Percentiles rank a stretch among this genome's conserved stretches.
Evolutionary conservation across 1,284 basidiomycete genomes (phyloP).

Genomic region (Anthracocystis setariae): DNA sequence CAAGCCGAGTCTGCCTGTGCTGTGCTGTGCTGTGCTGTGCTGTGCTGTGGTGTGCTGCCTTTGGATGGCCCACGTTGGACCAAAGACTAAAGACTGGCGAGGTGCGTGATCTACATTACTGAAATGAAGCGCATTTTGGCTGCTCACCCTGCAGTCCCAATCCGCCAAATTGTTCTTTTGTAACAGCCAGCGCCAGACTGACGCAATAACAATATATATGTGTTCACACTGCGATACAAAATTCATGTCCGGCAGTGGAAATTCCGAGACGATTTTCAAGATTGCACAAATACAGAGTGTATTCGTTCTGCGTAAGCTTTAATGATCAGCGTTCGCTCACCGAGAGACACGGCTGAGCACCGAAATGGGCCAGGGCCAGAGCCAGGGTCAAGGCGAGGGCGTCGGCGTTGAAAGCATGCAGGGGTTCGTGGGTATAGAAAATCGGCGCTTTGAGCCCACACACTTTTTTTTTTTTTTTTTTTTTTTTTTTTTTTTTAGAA

Average conservation of each 20-base stretch:
- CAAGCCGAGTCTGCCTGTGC: too few relatives aligned
- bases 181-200: not conserved
- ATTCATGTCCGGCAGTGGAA: not conserved
- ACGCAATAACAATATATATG: not conserved
- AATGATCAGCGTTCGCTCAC: not conserved
- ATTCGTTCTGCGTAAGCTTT: constrained; percentile 2
- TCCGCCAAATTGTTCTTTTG: too few relatives aligned
- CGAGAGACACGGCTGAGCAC: not conserved
- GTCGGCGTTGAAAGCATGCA: too few relatives aligned
- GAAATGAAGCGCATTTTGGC: constrained; percentile 2
- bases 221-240: not conserved
- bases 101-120: not conserved
- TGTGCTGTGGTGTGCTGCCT: too few relatives aligned
- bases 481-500: too few relatives aligned
- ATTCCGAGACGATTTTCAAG: not conserved
- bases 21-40: too few relatives aligned
- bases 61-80: not conserved
- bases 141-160: too few relatives aligned
- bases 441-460: too few relatives aligned
- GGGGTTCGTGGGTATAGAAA: too few relatives aligned
- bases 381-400: too few relatives aligned
- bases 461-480: too few relatives aligned
- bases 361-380: too few relatives aligned
- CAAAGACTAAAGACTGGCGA: not conserved
- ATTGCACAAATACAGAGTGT: not conserved